Base-by-base conservation (phyloP, 2,329 filamentous ascomycete species). In the Acrodontium crateriforme region DNA sequence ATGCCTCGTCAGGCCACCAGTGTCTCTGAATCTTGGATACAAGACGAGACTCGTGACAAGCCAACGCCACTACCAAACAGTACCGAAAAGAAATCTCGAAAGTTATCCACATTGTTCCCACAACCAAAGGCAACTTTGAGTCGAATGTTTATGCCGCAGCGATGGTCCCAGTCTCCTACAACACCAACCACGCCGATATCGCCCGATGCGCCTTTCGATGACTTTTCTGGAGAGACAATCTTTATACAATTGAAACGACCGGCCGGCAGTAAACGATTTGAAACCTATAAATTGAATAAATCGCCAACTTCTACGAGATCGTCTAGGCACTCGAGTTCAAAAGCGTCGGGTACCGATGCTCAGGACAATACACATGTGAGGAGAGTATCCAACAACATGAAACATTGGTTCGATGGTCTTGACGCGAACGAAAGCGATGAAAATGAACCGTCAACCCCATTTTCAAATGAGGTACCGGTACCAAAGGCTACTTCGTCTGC, bases 341-440 rank as follows among this genome's bases (percentile, higher is more conserved):
- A 18, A 30, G 24, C 16, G 30, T 49, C 49, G 16, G 56, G 60
- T 25, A 45, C 52, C 19, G 59, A 54, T 38, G 59, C 63, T 34
- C 58, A 50, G 38, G 52, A 59, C 30, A 65, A 65, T 42, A 50
- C 58, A 15, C 53, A 64, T 31, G 53, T 63, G 11, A 50, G 58
- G 18, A 48, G 59, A 18, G 61, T 61, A 10, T 60, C 60, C 4
- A 60, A 56, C 26, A 61, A 61, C 6, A 59, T 63, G 16, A 50
- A 62, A 34, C 58, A 65, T 34, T 65, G 62, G 62, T 65, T 65
- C 31, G 62, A 65, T 30, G 61, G 53, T 3, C 45, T 62, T 8
- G 52, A 50, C 19, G 39, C 37, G 13, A 44, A 45, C 16, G 45
- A 46, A 16, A 43, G 48, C 3, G 45, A 45, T 13, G 31, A 35